Percentiles rank a stretch among this genome's conserved stretches.
These are phyloP conservation scores for Erythrophleum fordii DNA, from an alignment of 306 rosid species.

Conservation along the genomic window DNA sequence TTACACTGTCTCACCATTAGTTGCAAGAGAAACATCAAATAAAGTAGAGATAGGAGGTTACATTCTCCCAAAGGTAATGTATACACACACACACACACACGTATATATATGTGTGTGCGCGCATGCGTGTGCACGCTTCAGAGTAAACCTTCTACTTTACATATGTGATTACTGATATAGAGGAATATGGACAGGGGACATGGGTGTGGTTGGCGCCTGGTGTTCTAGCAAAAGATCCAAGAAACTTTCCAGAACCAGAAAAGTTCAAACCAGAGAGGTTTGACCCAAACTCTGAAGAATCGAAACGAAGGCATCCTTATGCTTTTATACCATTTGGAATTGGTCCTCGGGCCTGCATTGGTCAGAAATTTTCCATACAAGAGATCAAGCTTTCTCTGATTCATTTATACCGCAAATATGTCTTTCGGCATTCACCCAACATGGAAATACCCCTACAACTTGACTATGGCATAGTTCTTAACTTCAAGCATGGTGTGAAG, in stretches of 20 bases:
- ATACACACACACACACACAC: too few relatives aligned
- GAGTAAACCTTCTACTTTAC: neutral
- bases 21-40: conserved; percentile 90
- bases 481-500: conserved; percentile 87
- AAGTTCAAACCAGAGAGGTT: conserved; percentile 94
- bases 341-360: conserved; percentile 93
- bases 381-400: conserved; percentile 86
- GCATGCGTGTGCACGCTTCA: neutral
- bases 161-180: neutral
- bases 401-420: conserved; percentile 74
- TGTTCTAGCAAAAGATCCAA: conserved; percentile 87
- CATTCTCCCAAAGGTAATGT: conserved; percentile 81
- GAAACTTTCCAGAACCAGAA: conserved; percentile 86
- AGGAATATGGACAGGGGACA: conserved; percentile 67
- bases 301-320: conserved; percentile 81
- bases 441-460: conserved; percentile 87
- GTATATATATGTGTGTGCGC: neutral
- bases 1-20: conserved; percentile 80
- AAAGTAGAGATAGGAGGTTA: conserved; percentile 89
- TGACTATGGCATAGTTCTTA: conserved; percentile 87
- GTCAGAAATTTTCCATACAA: conserved; percentile 76
- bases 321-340: conserved; percentile 90
- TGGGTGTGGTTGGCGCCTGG: conserved; percentile 98
- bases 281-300: conserved; percentile 78
- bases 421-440: conserved; percentile 76